Evolutionary conservation across 306 rosid genomes (phyloP), one percentile per base, ranked within the genome.

Genomic region (Pachyrhizus erosus): DNA sequence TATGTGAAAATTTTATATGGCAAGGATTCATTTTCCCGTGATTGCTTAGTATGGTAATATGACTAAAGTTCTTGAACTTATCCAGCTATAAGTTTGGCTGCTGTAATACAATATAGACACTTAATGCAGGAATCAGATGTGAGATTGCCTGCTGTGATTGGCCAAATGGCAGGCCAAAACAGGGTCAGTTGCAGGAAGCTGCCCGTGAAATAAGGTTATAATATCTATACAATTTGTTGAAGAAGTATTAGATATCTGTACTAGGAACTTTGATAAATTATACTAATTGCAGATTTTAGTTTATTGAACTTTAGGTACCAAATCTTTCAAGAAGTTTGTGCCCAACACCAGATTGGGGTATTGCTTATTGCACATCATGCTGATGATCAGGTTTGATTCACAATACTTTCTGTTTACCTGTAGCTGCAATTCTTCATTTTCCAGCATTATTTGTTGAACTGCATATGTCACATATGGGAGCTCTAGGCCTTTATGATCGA

Each of bases 361-460:
- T 80, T 93, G 82, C 94, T 93, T 68, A 73, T 91, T 76, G 98
- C 98, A 34, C 99, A 96, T 91, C 99, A 96, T 79, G 96, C 91
- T 3, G 98, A 93, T 86, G 99, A 92, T 83, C 99, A 96, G 99
- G 98, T 95, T 46, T 70, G 58, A 66, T 27, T 42, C 77, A 62
- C 78, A 49, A 21, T 49, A 48, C 69, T 78, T 52, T 27, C 15
- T 62, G 54, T 24, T 60, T 31, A 39, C 27, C 40, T 68, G 34
- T 57, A 18, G 40, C 34, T 40, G 58, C 5, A 21, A 70, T 57
- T 64, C 15, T 76, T 69, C 29, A 51, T 76, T 70, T 8, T 45
- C 29, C 26, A 81, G 48, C 45, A 70, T 75, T 45, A 45, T 57
- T 29, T 40, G 58, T 46, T 68, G 75, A 40, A 82, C 70, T 73